phyloP scores from a whole-genome alignment of 2,329 filamentous ascomycete genomes.

The Cordyceps cicadae region DNA sequence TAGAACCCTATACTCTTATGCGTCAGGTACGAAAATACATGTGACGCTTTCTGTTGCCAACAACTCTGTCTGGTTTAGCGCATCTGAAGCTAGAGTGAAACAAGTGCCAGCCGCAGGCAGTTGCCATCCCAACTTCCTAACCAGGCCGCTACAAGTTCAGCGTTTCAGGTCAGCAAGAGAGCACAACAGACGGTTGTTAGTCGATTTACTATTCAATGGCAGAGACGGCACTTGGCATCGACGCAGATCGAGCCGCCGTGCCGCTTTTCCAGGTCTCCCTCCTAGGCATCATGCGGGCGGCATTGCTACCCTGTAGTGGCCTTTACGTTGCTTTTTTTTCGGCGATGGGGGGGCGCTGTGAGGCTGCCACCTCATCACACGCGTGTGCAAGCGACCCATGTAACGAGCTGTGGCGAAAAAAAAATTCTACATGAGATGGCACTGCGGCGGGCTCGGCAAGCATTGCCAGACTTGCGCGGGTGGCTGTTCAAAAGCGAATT shows the following conservation, averaged over 20 bases:
- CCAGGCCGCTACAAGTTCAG: not conserved
- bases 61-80: not conserved
- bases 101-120: not conserved
- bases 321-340: too few species aligned
- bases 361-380: too few species aligned
- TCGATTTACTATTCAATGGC: not conserved
- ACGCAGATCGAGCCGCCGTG: not conserved
- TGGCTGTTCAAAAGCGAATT: too few species aligned
- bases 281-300: too few species aligned
- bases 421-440: too few species aligned
- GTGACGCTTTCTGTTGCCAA: not conserved
- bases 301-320: too few species aligned
- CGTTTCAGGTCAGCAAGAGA: not conserved
- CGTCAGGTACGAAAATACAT: not conserved
- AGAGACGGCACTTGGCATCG: not conserved
- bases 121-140: not conserved
- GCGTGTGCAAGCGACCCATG: too few species aligned
- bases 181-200: not conserved
- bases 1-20: not conserved
- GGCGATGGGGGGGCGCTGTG: too few species aligned
- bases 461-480: too few species aligned
- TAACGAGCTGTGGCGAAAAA: too few species aligned
- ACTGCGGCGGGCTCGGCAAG: too few species aligned
- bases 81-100: constrained; percentile 6
- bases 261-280: too few species aligned